Evolutionary conservation across 371 early-diverging fungal species (phyloP), one percentile per base, ranked within the genome.

Genomic region (Syncephalastrum racemosum): DNA sequence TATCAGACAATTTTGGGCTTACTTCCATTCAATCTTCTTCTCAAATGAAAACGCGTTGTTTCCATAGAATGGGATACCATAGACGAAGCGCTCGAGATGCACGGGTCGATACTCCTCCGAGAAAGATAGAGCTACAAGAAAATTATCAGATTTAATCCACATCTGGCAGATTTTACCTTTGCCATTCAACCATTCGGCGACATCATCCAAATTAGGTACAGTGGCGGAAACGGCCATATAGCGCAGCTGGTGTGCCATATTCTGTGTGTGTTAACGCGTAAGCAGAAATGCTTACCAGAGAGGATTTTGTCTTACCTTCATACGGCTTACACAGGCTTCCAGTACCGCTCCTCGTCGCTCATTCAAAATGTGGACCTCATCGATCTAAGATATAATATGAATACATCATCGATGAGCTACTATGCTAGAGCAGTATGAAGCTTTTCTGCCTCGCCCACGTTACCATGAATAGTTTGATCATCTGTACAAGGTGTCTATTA

Each of bases 91-190:
- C n/a, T 76, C 53, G 0, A 95, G 71, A 46, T 75, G 67, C 12
- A 95, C 89, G 5, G 95, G 91, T 12, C 95, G 75, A 62, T 85
- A 93, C 41, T 87, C 91, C 23, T 92, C 88, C 1, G 91, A 83
- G 88, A 94, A 53, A 60, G 65, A 48, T 23, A 69, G 22, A 51
- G 68, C 64, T 72, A 62, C 8, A 54, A 68, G 45, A 27, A 43
- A 52, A 46, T 23, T 13, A 14, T 14, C 0, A 16, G 18, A 43
- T n/a, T 1, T 40, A 13, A 13, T 14, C 1, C 27, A 51, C 48
- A 36, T 27, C 10, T 43, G 4, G 36, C 18, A 15, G 24, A 45
- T 25, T 40, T 19, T 67, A 67, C 78, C 62, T 41, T 69, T 66
- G 61, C 70, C 77, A 14, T 65, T 50, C 1, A 85, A 66, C 93